Percentiles rank a stretch among this genome's conserved stretches.
These are phyloP conservation scores for Leptomonas seymouri DNA, from an alignment of 208 protist genomes.

Conservation along the genomic window DNA sequence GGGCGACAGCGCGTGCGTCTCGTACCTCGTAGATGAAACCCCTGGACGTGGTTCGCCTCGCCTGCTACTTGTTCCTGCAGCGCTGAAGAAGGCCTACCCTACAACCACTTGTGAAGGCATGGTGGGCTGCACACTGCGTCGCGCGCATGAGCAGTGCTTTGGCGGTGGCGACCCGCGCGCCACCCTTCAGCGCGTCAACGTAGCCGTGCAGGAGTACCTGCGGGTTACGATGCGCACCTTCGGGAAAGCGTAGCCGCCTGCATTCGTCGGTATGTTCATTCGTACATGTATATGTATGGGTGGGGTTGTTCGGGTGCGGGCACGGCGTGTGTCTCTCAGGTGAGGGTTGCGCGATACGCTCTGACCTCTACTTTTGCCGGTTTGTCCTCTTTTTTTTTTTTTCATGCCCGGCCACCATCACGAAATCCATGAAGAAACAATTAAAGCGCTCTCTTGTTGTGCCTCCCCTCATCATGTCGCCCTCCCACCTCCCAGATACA, in stretches of 20 bases:
- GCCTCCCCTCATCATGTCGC: no score
- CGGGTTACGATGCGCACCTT: conserved; percentile 17
- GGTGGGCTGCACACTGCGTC: conserved; percentile 44
- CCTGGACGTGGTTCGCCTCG: conserved; percentile 46
- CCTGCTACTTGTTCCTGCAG: conserved; percentile 46
- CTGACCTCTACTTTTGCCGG: no score
- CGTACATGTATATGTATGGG: not conserved
- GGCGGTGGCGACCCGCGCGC: conserved; percentile 37
- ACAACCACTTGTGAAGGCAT: conserved; percentile 48
- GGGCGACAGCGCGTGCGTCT: conserved; percentile 48
- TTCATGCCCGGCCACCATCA: no score
- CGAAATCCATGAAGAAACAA: no score
- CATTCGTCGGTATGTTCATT: not conserved
- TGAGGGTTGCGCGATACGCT: no score
- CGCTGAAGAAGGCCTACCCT: conserved; percentile 44
- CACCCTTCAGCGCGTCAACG: conserved; percentile 40
- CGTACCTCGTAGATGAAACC: conserved; percentile 43
- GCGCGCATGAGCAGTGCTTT: conserved; percentile 40
- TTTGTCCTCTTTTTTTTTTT: no score
- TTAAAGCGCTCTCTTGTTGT: no score
- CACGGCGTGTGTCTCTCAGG: no score
- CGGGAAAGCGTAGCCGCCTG: conserved; percentile 13
- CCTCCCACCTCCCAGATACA: not conserved
- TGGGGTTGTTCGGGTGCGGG: no score
- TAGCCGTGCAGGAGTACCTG: conserved; percentile 40